Conservation (phyloP, 2,329 filamentous ascomycete species). For the Neurospora crassa region DNA sequence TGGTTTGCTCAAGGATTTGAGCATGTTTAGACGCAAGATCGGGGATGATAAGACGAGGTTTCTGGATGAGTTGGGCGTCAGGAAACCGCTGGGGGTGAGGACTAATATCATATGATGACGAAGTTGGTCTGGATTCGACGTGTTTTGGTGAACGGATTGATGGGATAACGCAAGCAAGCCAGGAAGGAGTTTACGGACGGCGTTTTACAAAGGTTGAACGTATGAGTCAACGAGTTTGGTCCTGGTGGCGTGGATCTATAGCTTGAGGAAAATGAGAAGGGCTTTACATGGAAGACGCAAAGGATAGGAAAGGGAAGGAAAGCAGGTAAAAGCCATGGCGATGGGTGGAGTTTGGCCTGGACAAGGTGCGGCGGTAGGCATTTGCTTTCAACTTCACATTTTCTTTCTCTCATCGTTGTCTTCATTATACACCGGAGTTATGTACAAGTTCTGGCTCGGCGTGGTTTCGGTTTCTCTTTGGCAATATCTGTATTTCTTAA, state of each 20-base stretch:
- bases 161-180: neutral
- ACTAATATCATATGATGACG: conserved; percentile 29
- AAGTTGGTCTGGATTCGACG: neutral
- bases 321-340: neutral
- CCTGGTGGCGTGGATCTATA: neutral
- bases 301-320: neutral
- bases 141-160: neutral
- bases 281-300: neutral
- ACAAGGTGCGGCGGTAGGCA: neutral
- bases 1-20: conserved; percentile 69
- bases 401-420: neutral
- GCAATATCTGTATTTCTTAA: neutral
- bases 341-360: neutral
- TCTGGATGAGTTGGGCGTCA: conserved; percentile 52
- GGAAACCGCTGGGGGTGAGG: conserved; percentile 36
- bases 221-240: neutral
- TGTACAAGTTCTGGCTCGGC: neutral
- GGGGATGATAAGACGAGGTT: conserved; percentile 70
- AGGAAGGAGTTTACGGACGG: neutral
- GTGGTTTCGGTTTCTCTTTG: neutral
- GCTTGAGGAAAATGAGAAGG: neutral
- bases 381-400: neutral
- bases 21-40: conserved; percentile 76
- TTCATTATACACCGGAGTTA: neutral
- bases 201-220: neutral